Evolutionary conservation across 2,329 filamentous ascomycete genomes (phyloP), one percentile per base, ranked within the genome.

Genomic region (Fusarium sp.): DNA sequence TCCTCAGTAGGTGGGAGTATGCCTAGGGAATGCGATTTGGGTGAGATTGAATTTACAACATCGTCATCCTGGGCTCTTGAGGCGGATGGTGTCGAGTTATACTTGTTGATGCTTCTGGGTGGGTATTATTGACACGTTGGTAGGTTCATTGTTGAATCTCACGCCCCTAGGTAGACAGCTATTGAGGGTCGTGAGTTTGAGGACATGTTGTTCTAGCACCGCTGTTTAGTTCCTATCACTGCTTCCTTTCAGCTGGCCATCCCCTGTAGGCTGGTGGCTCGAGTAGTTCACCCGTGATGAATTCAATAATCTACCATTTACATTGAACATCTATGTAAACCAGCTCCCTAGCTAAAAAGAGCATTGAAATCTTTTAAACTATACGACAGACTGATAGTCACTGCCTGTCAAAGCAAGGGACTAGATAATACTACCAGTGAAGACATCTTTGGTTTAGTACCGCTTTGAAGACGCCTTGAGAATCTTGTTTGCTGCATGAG

Each of bases 401-500:
- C 7, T 52, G 11, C 10, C 18, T 18, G 5, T 52, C 27, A 31
- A 9, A 52, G 18, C 4, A 20, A 52, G 10, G 18, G 10, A 6
- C 6, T 11, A 13, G 48, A 52, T n/a, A 10, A 8, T n/a, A 6
- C 9, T n/a, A 3, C 24, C 5, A n/a, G 5, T 52, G 3, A 8
- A 52, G 6, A 31, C 27, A 31, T 52, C 6, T 52, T 31, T 52
- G 11, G 4, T 18, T n/a, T 10, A 59, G 5, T 59, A 20, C 35
- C 50, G 16, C n/a, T 59, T 57, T 1, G 60, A 48, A 10, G 64
- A 76, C 4, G 22, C 29, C 4, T 20, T 24, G 31, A 76, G 43
- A 31, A 80, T 80, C 58, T 70, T 79, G 43, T 72, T 68, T 18
- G 69, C 78, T 0, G 78, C 78, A 35, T 72, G 68, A 9, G 67